These are phyloP conservation scores for Leccinum insigne DNA, from an alignment of 1,284 basidiomycete species.

Conservation along the genomic window DNA sequence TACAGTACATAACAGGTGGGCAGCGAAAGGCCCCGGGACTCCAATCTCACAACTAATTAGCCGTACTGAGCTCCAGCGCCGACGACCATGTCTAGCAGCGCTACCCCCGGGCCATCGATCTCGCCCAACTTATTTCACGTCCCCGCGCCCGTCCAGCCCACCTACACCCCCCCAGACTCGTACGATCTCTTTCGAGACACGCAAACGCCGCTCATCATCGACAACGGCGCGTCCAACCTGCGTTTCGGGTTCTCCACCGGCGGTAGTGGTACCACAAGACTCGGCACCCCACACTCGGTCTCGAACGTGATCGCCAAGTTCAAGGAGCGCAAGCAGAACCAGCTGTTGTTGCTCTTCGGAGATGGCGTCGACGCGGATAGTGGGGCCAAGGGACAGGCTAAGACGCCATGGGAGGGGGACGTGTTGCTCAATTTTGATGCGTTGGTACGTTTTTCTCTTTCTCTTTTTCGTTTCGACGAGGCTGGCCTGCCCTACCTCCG, in stretches of 20 bases:
- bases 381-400: conserved; percentile 74
- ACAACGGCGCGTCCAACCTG: conserved; percentile 88
- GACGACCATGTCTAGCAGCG: conserved; percentile 15
- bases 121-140: conserved; percentile 20
- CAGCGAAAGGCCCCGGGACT: neutral
- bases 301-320: conserved; percentile 83
- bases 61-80: neutral
- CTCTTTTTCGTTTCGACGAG: neutral
- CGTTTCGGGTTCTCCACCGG: conserved; percentile 85
- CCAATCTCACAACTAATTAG: neutral
- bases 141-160: conserved; percentile 22
- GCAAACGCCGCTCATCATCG: conserved; percentile 79
- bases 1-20: too few species aligned
- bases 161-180: conserved; percentile 30
- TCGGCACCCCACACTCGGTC: conserved; percentile 49
- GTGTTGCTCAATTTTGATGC: conserved; percentile 88
- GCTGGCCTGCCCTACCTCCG: neutral
- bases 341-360: conserved; percentile 81
- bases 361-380: conserved; percentile 84
- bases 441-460: conserved; percentile 59
- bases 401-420: conserved; percentile 89
- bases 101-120: conserved; percentile 12
- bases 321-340: conserved; percentile 85
- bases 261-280: conserved; percentile 14
- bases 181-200: conserved; percentile 46